Base-by-base conservation (phyloP, 140 eudicot species). In the Anethum foeniculum region DNA sequence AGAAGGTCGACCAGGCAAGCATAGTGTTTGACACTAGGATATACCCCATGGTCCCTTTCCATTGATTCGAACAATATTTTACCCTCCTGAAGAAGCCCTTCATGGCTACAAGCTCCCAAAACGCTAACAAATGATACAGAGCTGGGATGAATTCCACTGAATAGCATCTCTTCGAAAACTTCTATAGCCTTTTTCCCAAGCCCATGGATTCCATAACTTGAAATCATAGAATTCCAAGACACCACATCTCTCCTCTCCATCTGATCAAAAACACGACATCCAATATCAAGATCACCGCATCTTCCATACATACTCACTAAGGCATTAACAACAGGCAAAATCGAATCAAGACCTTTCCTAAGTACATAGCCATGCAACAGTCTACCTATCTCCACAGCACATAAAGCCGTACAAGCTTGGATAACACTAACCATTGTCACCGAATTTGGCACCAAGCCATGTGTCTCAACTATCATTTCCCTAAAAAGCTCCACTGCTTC, bases 351-450 rank as follows among this genome's bases (percentile, higher is more conserved):
- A 48, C 91, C 88, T 74, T 88, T 86, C 79, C 99, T 83, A 25
- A 94, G 88, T 73, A 94, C 86, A 79, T 92, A 92, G 16, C 83
- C 89, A 43, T 94, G 99, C 64, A 94, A 78, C 79, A 92, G 39
- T 85, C 90, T 94, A 38, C 99, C 99, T 71, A 89, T 96, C 77
- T 88, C 95, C 71, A 94, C 34, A 49, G 95, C 97, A 78, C 87
- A 92, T 51, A 94, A 86, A 8, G 95, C 83, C 10, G 92, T 91
- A 82, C 99, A 94, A 16, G 97, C 99, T 83, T 92, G 99, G 43
- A 94, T 87, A 79, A 94, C 99, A 81, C 97, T 90, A 58, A 94
- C 93, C 97, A 94, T 92, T 8, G 99, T 94, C 85, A 94, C 99
- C 6, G 99, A 86, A 80, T 92, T 94, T 1, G 98, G 98, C 32